Evolutionary conservation across 2,329 filamentous ascomycete genomes (phyloP), one percentile per base, ranked within the genome.

Genomic region (Scedosporium dehoogii): DNA sequence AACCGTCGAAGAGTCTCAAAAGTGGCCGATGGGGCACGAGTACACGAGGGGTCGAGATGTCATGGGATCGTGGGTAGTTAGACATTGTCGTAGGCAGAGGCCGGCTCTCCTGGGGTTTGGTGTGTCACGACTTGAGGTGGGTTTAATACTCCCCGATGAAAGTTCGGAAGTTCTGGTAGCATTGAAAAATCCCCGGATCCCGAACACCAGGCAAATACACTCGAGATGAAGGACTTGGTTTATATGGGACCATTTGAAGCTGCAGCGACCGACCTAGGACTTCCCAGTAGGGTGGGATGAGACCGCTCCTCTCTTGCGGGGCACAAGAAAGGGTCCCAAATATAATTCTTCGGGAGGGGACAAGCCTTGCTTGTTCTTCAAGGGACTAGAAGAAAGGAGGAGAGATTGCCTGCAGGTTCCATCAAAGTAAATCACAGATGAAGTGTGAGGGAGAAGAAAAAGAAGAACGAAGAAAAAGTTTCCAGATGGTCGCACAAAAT

Each of bases 1-100:
- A 61, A 23, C 23, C 21, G 25, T 38, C 21, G 12, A 48, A 55
- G 10, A 48, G 27, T 5, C 9, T 27, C 21, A 41, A 56, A 6
- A 21, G 16, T 3, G 27, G 48, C 14, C 48, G 41, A 18, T 48
- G 4, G 23, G 42, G 41, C 33, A 16, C 27, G 12, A 12, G n/a
- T 60, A 27, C 41, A 42, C 48, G 23, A 29, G 42, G 41, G 41
- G 21, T 57, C 53, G 46, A 60, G 33, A 59, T 59, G 58, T 60
- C 58, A 6, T 18, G 48, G 42, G 48, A n/a, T 57, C 58, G 51
- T 33, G 56, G 14, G 59, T 12, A 55, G 6, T 14, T 21, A 38
- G 51, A 58, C 42, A 58, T 58, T 10, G 38, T 4, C 6, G 14
- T n/a, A 53, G 25, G 7, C 6, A 42, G 25, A n/a, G 2, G 25